Evolutionary conservation across 345 rosid species (phyloP).

Genomic region (Gossypium rotundifolium): DNA sequence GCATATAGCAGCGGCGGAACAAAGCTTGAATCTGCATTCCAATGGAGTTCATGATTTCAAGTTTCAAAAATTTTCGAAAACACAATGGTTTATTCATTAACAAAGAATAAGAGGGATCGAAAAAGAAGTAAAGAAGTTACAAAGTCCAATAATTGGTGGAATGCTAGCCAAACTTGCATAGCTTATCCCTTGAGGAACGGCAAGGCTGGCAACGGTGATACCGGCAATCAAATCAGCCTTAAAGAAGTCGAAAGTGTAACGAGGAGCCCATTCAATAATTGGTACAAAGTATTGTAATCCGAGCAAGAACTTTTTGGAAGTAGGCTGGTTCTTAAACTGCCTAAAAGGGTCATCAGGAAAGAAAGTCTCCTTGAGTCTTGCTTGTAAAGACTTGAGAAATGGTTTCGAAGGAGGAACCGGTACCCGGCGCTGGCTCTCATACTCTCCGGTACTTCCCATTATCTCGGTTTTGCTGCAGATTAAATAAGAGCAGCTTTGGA

Average conservation of each 20-base stretch:
- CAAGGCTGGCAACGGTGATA: slow-evolving; percentile 91
- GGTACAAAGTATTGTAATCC: slow-evolving; percentile 74
- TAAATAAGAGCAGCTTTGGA: neutral
- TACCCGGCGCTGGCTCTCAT: slow-evolving; percentile 43
- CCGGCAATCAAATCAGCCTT: slow-evolving; percentile 83
- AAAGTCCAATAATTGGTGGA: slow-evolving; percentile 90
- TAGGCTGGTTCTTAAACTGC: slow-evolving; percentile 67
- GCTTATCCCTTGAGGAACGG: slow-evolving; percentile 96
- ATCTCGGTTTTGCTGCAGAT: neutral
- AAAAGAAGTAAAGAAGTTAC: slow-evolving; percentile 26
- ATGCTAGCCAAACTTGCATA: slow-evolving; percentile 82
- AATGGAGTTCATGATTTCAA: neutral
- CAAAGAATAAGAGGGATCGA: neutral
- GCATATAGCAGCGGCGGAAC: slow-evolving; percentile 93
- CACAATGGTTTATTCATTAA: too few species aligned
- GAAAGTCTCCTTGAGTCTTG: slow-evolving; percentile 68
- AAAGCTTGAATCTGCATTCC: slow-evolving; percentile 77
- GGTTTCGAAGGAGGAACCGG: slow-evolving; percentile 72
- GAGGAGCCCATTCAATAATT: slow-evolving; percentile 84
- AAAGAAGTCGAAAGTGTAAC: slow-evolving; percentile 65
- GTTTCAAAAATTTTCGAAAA: neutral
- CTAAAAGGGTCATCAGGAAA: slow-evolving; percentile 91
- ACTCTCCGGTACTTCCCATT: slow-evolving; percentile 32
- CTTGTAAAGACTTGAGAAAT: slow-evolving; percentile 51
- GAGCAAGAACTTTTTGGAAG: slow-evolving; percentile 41